These are phyloP conservation scores for Phellinidium pouzarii DNA, from an alignment of 1,284 basidiomycete genomes.

Conservation along the genomic window DNA sequence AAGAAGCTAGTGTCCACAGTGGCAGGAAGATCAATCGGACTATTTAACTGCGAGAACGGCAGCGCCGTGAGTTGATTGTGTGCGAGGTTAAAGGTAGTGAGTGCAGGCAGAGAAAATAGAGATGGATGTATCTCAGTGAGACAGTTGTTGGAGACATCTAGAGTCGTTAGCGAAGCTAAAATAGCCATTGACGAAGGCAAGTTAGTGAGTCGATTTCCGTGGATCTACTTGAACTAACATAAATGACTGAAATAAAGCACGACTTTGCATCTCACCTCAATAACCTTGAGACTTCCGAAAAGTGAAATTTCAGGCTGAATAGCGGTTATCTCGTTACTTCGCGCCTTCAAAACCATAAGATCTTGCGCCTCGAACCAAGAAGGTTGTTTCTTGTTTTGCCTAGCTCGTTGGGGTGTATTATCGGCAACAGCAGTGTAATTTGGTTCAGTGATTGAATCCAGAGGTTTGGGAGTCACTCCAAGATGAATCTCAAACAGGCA, in stretches of 20 bases:
- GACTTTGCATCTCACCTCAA: slow-evolving; percentile 52
- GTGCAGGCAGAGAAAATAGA: slow-evolving; percentile 59
- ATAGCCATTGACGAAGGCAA: slow-evolving; percentile 37
- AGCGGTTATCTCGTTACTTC: slow-evolving; percentile 70
- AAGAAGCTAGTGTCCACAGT: slow-evolving; percentile 47
- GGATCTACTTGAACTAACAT: slow-evolving; percentile 41
- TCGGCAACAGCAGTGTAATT: slow-evolving; percentile 45
- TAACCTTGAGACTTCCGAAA: slow-evolving; percentile 69
- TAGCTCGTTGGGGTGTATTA: slow-evolving; percentile 27
- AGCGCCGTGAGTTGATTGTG: slow-evolving; percentile 57
- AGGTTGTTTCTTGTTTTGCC: slow-evolving; percentile 33
- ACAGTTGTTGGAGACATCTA: slow-evolving; percentile 68
- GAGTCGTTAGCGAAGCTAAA: slow-evolving; percentile 35
- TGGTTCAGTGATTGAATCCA: slow-evolving; percentile 57
- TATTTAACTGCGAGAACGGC: slow-evolving; percentile 54
- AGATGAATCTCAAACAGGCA: slow-evolving; percentile 76
- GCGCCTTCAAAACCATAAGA: slow-evolving; percentile 62
- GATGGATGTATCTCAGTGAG: slow-evolving; percentile 54
- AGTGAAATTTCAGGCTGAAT: slow-evolving; percentile 74
- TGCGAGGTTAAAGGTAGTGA: slow-evolving; percentile 60
- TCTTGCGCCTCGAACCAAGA: slow-evolving; percentile 78
- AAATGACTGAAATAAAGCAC: slow-evolving; percentile 3
- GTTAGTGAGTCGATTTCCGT: slow-evolving; percentile 57
- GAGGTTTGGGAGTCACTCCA: slow-evolving; percentile 55
- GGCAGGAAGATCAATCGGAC: slow-evolving; percentile 9